A percentile compares a stretch with the other conserved stretches of the same genome.
Conservation (phyloP, 129 eudicot genomes). For the Artemisia argyi region DNA sequence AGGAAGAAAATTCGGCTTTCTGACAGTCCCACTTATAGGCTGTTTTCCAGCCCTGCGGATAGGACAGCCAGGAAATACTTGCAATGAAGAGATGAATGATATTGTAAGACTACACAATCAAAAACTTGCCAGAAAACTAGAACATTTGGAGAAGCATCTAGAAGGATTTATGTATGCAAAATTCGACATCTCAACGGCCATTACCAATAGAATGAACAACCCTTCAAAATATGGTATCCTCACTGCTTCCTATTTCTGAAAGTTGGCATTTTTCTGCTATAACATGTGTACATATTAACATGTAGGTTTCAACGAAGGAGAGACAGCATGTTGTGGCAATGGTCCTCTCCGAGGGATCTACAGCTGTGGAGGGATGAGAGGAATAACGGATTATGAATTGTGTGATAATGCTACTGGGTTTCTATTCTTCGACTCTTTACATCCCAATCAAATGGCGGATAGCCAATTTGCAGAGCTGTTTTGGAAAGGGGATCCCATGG, state of each 20-base stretch:
- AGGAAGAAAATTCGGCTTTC: conserved; percentile 53
- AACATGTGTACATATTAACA: background rate
- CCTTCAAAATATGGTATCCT: conserved; percentile 51
- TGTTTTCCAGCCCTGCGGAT: conserved; percentile 41
- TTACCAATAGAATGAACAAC: conserved; percentile 21
- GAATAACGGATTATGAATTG: conserved; percentile 25
- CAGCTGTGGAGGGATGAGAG: conserved; percentile 41
- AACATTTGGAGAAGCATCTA: conserved; percentile 27
- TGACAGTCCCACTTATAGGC: conserved; percentile 41
- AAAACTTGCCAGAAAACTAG: conserved; percentile 10
- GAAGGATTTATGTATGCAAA: conserved; percentile 39
- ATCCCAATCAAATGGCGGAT: too few species aligned
- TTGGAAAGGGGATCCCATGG: background rate
- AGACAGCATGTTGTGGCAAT: conserved; percentile 51
- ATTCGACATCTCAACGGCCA: conserved; percentile 26
- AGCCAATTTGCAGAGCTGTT: conserved; percentile 3
- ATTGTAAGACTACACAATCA: conserved; percentile 31
- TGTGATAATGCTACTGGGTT: conserved; percentile 30
- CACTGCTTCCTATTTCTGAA: background rate
- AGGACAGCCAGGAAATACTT: conserved; percentile 19
- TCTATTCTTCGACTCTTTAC: conserved; percentile 18
- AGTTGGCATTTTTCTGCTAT: background rate
- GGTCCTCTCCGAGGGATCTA: conserved; percentile 35
- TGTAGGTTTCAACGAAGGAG: conserved; percentile 45
- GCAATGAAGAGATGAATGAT: conserved; percentile 31